Evolutionary conservation across 371 early-diverging fungal genomes (phyloP).

Genomic region (Mortierella sp.): DNA sequence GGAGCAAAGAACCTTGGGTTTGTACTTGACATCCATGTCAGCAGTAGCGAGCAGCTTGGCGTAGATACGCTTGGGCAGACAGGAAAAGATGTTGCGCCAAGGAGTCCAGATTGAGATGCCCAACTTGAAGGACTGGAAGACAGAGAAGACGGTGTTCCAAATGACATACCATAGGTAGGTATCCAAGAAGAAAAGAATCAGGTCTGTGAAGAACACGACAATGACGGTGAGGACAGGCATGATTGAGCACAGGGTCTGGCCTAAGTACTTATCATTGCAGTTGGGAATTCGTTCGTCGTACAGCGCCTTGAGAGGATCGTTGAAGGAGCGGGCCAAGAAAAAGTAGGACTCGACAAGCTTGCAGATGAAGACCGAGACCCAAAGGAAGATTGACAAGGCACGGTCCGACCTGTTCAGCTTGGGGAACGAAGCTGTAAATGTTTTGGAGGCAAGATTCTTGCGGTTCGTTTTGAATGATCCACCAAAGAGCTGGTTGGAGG

Average conservation of each 20-base stretch:
- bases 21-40: slow-evolving; percentile 80
- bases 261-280: slow-evolving; percentile 71
- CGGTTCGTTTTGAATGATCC: slow-evolving; percentile 60
- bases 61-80: slow-evolving; percentile 89
- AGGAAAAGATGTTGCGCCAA: slow-evolving; percentile 89
- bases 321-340: slow-evolving; percentile 86
- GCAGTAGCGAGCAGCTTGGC: slow-evolving; percentile 82
- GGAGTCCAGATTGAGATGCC: slow-evolving; percentile 92
- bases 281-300: slow-evolving; percentile 67
- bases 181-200: slow-evolving; percentile 89
- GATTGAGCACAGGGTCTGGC: slow-evolving; percentile 70
- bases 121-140: slow-evolving; percentile 83
- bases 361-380: slow-evolving; percentile 83
- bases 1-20: slow-evolving; percentile 85
- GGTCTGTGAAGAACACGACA: slow-evolving; percentile 84
- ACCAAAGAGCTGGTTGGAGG: slow-evolving; percentile 77
- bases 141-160: slow-evolving; percentile 87
- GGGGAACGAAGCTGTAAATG: slow-evolving; percentile 88
- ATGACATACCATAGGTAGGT: slow-evolving; percentile 95
- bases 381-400: slow-evolving; percentile 82
- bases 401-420: slow-evolving; percentile 79
- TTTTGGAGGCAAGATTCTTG: slow-evolving; percentile 71
- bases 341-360: slow-evolving; percentile 90
- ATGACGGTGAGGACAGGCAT: slow-evolving; percentile 82
- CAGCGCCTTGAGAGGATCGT: slow-evolving; percentile 84